Evolutionary conservation across 2,329 filamentous ascomycete genomes (phyloP), one percentile per base, ranked within the genome.

Genomic region (Calonectria leucothoes): DNA sequence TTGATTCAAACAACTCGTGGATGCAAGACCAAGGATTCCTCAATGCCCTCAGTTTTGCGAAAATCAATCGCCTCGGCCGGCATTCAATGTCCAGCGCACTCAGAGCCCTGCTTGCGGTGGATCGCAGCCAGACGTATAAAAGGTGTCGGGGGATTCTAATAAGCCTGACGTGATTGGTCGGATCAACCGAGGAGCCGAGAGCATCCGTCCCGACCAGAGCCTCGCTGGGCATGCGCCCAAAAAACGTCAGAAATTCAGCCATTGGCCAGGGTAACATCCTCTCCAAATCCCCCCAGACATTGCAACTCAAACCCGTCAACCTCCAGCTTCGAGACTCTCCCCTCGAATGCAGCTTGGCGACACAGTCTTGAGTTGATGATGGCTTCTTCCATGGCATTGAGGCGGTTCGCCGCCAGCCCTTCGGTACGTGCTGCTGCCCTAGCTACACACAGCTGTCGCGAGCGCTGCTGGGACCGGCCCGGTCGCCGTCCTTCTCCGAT

Each of bases 351-450:
- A 81, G 78, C 76, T 78, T 81, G 78, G 78, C 78, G 76, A 81
- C 77, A 77, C 74, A 75, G 76, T 75, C 70, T 78, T 72, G 76
- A 76, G 79, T 78, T 82, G 80, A 85, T 75, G 81, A 92, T 90
- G 87, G 90, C 91, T 85, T 91, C 91, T 84, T 90, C 90, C 86
- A 91, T 92, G 87, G 90, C 90, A 83, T 86, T 92, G 88, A 90
- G 91, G 85, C 90, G 89, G 84, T 85, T 92, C 82, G 87, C 88
- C 83, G 83, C 87, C 81, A 86, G 87, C 83, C 86, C 90, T 85
- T 84, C 89, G 80, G 91, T 92, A 83, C 83, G 91, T 89, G 57
- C 63, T 57, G 63, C 35, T 59, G 55, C 65, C 67, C 48, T 67
- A 33, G 20, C 73, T 61, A 37, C 42, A 5, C 29, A 51, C 17